phyloP scores from a whole-genome alignment of 306 rosid genomes.

The Casuarina cunninghamiana region DNA sequence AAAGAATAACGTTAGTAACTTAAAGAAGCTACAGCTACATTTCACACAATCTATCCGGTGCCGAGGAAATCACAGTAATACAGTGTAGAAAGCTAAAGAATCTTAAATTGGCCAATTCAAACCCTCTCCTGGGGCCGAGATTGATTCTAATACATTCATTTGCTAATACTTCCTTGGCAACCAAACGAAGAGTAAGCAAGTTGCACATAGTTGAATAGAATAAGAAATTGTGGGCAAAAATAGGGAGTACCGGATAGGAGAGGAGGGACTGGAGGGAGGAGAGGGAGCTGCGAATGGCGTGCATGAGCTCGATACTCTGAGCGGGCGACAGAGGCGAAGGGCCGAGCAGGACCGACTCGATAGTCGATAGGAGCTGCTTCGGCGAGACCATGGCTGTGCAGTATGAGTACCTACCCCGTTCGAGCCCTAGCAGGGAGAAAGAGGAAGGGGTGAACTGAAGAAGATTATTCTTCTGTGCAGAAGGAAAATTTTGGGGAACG shows the following conservation, averaged over 20 bases:
- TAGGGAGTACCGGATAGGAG: conserved; percentile 56
- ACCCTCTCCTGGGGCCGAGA: background rate
- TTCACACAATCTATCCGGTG: background rate
- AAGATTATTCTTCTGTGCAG: background rate
- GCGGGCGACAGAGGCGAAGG: conserved; percentile 70
- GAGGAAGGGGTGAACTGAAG: background rate
- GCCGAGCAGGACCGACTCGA: conserved; percentile 75
- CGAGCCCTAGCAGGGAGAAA: conserved; percentile 30
- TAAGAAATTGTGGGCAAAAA: background rate
- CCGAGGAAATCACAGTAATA: background rate
- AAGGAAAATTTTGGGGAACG: background rate
- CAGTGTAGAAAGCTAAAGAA: background rate
- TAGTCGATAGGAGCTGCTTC: conserved; percentile 64
- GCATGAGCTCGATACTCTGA: conserved; percentile 74
- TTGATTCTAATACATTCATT: background rate
- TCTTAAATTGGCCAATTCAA: conserved; percentile 3
- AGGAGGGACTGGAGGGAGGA: conserved; percentile 66
- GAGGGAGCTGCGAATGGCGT: conserved; percentile 70
- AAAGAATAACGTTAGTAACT: background rate
- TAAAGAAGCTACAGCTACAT: background rate
- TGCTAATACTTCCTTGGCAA: background rate
- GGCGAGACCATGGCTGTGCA: conserved; percentile 54
- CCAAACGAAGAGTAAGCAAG: background rate
- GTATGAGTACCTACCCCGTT: conserved; percentile 8
- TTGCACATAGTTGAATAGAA: background rate